Percentiles rank a stretch among this genome's conserved stretches.
These are phyloP conservation scores for Pichia cabralensis DNA, from an alignment of 805 yeast genomes.

Conservation along the genomic window DNA sequence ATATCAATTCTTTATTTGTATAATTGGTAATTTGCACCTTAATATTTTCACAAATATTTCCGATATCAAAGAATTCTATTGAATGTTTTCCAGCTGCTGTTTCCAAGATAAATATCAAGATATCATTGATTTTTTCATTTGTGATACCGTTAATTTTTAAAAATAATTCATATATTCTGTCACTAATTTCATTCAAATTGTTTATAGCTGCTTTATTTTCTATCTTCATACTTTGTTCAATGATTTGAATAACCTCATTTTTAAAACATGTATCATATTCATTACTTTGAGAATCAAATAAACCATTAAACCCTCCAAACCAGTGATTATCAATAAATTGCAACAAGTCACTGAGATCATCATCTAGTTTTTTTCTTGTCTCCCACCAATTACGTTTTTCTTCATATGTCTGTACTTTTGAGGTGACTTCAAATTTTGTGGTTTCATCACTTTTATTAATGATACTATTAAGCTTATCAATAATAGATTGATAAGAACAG, in stretches of 20 bases:
- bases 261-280: slow-evolving; percentile 26
- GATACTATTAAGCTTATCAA: slow-evolving; percentile 37
- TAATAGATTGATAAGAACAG: slow-evolving; percentile 37
- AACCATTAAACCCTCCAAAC: slow-evolving; percentile 68
- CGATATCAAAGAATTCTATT: slow-evolving; percentile 41
- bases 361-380: slow-evolving; percentile 51
- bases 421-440: slow-evolving; percentile 44
- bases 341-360: slow-evolving; percentile 43
- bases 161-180: slow-evolving; percentile 7
- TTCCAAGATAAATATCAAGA: slow-evolving; percentile 51
- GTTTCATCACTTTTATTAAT: slow-evolving; percentile 53
- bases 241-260: slow-evolving; percentile 27
- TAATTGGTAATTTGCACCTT: too few species aligned
- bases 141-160: slow-evolving; percentile 3
- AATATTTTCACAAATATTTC: too few species aligned
- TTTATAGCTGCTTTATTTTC: not conserved
- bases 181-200: slow-evolving; percentile 1
- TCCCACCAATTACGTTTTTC: slow-evolving; percentile 76
- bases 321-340: slow-evolving; percentile 49
- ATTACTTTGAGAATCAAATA: slow-evolving; percentile 35
- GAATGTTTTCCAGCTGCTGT: too few species aligned
- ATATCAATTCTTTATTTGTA: not conserved
- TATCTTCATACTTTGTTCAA: too few species aligned
- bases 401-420: slow-evolving; percentile 41
- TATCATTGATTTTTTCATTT: slow-evolving; percentile 38